A percentile compares a stretch with the other conserved stretches of the same genome.
Evolutionary conservation across 2,329 filamentous ascomycete genomes (phyloP).

Genomic region (Fusarium denticulatum): DNA sequence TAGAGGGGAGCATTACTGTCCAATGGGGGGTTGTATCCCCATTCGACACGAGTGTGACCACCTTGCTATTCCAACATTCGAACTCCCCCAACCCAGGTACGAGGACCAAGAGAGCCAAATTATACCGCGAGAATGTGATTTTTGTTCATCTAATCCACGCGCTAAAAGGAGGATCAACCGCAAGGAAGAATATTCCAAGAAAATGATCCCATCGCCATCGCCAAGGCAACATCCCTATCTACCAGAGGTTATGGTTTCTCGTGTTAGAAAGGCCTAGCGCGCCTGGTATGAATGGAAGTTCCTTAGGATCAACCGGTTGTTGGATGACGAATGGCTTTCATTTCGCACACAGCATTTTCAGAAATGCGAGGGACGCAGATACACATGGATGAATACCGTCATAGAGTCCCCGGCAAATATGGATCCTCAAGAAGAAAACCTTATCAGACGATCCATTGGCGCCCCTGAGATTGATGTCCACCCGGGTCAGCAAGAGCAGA

Average conservation of each 20-base stretch:
- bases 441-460: not conserved
- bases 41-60: constrained; percentile 34
- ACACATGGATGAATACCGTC: not conserved
- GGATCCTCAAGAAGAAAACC: not conserved
- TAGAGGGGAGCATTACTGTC: not conserved
- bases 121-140: not conserved
- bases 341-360: not conserved
- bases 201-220: not conserved
- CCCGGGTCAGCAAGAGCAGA: not conserved
- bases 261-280: not conserved
- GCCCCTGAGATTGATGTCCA: not conserved
- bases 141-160: not conserved
- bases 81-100: not conserved
- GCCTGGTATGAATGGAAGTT: not conserved
- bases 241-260: not conserved
- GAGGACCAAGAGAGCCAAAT: not conserved
- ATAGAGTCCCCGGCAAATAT: not conserved
- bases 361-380: not conserved
- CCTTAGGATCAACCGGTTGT: not conserved
- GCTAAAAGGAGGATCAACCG: not conserved
- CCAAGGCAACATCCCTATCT: not conserved
- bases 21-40: constrained; percentile 5
- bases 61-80: not conserved
- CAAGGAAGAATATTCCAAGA: not conserved
- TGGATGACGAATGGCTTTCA: not conserved